phyloP scores from a whole-genome alignment of 2,329 filamentous ascomycete species.

The Incumbomyces lentus region DNA sequence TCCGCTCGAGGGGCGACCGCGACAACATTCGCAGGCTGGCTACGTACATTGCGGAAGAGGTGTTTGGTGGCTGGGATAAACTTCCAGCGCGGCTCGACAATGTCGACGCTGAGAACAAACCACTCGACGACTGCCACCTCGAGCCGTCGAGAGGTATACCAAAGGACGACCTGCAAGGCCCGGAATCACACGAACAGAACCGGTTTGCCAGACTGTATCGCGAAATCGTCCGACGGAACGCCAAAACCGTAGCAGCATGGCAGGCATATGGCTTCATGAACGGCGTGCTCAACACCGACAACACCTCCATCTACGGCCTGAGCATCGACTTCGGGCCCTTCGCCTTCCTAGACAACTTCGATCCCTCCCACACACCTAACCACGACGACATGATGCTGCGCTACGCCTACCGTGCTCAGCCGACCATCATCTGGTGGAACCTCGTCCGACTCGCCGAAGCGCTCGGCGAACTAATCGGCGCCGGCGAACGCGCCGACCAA shows the following conservation, averaged over 20 bases:
- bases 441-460: slow-evolving; percentile 82
- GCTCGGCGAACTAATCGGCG: slow-evolving; percentile 76
- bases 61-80: slow-evolving; percentile 79
- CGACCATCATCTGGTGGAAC: slow-evolving; percentile 98
- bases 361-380: slow-evolving; percentile 89
- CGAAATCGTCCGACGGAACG: slow-evolving; percentile 76
- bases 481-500: slow-evolving; percentile 62
- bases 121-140: slow-evolving; percentile 18
- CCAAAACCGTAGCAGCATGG: slow-evolving; percentile 80
- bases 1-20: slow-evolving; percentile 70
- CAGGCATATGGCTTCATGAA: slow-evolving; percentile 99
- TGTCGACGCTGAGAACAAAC: slow-evolving; percentile 31
- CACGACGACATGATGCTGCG: slow-evolving; percentile 83
- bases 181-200: slow-evolving; percentile 62
- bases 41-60: slow-evolving; percentile 76
- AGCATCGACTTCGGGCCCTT: slow-evolving; percentile 95
- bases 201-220: slow-evolving; percentile 79
- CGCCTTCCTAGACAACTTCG: slow-evolving; percentile 95
- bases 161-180: slow-evolving; percentile 54
- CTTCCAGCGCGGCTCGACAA: slow-evolving; percentile 50
- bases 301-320: slow-evolving; percentile 81
- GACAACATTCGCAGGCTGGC: slow-evolving; percentile 62
- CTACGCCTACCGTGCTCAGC: slow-evolving; percentile 89
- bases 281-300: slow-evolving; percentile 94
- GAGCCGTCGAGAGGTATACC: slow-evolving; percentile 44